These are phyloP conservation scores for Hyaloscypha hepaticicola DNA, from an alignment of 495 filamentous ascomycete species.

Conservation along the genomic window DNA sequence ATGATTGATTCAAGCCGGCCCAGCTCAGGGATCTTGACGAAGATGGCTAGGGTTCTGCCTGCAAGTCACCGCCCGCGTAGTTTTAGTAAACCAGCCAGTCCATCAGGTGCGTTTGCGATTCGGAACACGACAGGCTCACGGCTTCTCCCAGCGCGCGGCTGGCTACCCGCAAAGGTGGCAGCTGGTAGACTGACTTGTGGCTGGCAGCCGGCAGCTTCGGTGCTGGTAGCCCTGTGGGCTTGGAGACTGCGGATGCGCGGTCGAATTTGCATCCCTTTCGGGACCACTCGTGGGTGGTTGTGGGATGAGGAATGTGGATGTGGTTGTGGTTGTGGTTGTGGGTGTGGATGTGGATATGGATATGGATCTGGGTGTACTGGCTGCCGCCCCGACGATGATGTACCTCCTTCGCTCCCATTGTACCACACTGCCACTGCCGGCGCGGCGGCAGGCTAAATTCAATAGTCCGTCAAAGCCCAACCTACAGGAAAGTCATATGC, in stretches of 20 bases:
- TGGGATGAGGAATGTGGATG: no score
- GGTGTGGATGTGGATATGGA: no score
- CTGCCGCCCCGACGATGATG: background rate
- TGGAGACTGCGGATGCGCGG: background rate
- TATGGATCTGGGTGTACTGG: no score
- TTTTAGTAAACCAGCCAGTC: background rate
- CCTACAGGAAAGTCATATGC: no score
- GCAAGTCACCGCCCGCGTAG: background rate
- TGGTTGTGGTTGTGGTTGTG: no score
- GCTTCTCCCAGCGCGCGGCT: background rate
- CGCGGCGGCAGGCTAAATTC: background rate
- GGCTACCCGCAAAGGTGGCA: background rate
- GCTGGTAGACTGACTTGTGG: no score
- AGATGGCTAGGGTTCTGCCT: background rate
- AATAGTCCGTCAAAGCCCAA: background rate
- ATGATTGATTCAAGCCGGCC: background rate
- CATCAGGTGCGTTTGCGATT: background rate
- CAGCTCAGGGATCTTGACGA: background rate
- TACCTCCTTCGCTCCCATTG: no score
- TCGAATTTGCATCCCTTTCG: background rate
- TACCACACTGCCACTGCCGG: background rate
- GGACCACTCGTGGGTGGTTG: no score
- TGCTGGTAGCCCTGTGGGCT: background rate
- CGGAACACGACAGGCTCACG: background rate
- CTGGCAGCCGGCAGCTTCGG: background rate